Conservation (phyloP, 1,284 basidiomycete genomes). For the Polyporus tsugae region DNA sequence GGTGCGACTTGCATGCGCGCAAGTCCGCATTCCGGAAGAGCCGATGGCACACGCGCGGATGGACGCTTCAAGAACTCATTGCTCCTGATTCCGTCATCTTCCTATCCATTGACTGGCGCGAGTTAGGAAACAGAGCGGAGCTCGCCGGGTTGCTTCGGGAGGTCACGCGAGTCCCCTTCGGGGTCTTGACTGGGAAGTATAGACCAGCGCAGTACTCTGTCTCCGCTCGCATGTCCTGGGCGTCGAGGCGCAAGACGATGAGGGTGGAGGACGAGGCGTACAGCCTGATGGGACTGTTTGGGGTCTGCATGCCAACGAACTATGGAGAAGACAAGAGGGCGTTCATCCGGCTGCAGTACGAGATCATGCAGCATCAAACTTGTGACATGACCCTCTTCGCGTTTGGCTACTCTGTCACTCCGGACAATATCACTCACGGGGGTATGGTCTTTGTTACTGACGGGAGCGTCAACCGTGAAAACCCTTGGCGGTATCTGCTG, state of each 20-base stretch:
- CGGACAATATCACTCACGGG: not conserved
- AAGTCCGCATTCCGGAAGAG: constrained; percentile 5
- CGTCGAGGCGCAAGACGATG: constrained; percentile 4
- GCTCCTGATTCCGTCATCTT: constrained; percentile 8
- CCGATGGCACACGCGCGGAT: constrained; percentile 12
- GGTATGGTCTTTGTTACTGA: not conserved
- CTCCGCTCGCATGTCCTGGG: constrained; percentile 5
- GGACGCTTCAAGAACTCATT: constrained; percentile 13
- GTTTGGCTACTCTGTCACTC: not conserved
- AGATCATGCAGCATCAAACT: constrained; percentile 10
- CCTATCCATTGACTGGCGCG: not conserved
- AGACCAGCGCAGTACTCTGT: not conserved
- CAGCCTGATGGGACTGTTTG: constrained; percentile 12
- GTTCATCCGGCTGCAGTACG: constrained; percentile 7
- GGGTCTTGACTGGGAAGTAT: not conserved
- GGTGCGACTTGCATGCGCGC: not conserved
- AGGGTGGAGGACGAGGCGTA: constrained; percentile 13
- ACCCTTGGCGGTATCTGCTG: not conserved
- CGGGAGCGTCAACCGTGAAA: not conserved
- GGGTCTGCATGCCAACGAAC: constrained; percentile 12
- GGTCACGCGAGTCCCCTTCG: not conserved
- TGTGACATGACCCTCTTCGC: constrained; percentile 7
- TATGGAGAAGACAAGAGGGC: constrained; percentile 10
- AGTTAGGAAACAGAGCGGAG: not conserved
- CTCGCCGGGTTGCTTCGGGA: not conserved